Evolutionary conservation across 2,329 filamentous ascomycete genomes (phyloP).

Genomic region (Sporothrix dimorphospora): DNA sequence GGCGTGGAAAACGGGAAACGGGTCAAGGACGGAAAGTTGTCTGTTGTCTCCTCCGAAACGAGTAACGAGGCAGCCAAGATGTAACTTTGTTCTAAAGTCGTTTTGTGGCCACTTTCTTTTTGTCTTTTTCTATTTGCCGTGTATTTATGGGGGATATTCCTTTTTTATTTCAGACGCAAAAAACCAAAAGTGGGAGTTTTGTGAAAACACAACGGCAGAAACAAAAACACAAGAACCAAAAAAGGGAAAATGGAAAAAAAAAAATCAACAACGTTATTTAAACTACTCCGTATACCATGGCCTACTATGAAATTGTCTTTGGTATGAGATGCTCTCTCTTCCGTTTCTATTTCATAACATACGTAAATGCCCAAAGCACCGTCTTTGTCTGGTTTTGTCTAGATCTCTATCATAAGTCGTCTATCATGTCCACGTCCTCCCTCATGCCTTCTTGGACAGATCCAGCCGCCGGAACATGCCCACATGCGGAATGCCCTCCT

Average conservation of each 20-base stretch:
- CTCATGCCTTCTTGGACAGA: constrained; percentile 13
- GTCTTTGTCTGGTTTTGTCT: neutral
- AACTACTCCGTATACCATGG: neutral
- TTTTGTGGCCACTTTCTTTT: constrained; percentile 25
- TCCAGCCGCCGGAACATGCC: constrained; percentile 72
- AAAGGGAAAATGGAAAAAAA: constrained; percentile 24
- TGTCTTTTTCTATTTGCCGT: constrained; percentile 25
- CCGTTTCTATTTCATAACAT: neutral
- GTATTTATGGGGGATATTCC: constrained; percentile 47
- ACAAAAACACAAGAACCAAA: constrained; percentile 22
- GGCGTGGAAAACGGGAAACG: constrained; percentile 16
- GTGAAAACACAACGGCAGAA: constrained; percentile 26
- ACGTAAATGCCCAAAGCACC: neutral
- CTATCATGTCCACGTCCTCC: neutral
- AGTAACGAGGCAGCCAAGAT: neutral
- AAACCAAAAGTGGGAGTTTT: constrained; percentile 30
- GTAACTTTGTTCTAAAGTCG: neutral
- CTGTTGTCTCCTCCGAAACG: neutral
- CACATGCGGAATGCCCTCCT: constrained; percentile 83
- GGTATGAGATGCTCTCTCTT: neutral
- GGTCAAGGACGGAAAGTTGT: neutral
- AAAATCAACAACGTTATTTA: constrained; percentile 15
- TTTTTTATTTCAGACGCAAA: constrained; percentile 23
- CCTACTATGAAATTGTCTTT: neutral
- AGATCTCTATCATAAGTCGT: neutral